These are phyloP conservation scores for Rhodotorula sp. DNA, from an alignment of 1,284 basidiomycete species.

Conservation along the genomic window DNA sequence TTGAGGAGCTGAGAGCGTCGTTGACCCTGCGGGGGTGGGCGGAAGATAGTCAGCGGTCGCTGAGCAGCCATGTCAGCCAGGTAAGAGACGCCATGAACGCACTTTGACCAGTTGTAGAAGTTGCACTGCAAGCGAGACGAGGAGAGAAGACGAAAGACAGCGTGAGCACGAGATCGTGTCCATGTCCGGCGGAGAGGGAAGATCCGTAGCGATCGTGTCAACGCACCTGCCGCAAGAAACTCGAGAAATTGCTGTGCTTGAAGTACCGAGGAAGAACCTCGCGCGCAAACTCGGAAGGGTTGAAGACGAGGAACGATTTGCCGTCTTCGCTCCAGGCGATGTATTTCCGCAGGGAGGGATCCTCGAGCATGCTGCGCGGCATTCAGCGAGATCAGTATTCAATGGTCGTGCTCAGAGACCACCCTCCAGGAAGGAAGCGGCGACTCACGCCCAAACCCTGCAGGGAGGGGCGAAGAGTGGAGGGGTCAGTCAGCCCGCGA, in stretches of 20 bases:
- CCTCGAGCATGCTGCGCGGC: constrained; percentile 50
- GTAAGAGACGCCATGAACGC: constrained; percentile 4
- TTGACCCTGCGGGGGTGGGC: constrained; percentile 46
- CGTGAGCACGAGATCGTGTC: too few species aligned
- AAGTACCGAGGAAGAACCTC: constrained; percentile 51
- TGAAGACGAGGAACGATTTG: constrained; percentile 51
- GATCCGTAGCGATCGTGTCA: too few species aligned
- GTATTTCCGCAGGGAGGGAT: constrained; percentile 49
- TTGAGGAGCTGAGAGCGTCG: constrained; percentile 47
- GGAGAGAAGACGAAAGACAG: too few species aligned
- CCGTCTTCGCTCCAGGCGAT: constrained; percentile 51
- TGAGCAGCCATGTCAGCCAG: background rate
- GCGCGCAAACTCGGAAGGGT: constrained; percentile 52
- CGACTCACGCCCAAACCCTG: too few species aligned
- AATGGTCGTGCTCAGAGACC: too few species aligned
- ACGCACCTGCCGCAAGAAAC: constrained; percentile 48
- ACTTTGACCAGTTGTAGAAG: constrained; percentile 49
- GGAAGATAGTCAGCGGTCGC: background rate
- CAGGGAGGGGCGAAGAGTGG: too few species aligned
- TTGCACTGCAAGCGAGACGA: constrained; percentile 12
- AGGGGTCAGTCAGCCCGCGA: too few species aligned
- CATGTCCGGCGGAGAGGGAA: too few species aligned
- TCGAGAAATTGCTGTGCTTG: constrained; percentile 55
- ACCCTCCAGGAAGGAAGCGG: too few species aligned
- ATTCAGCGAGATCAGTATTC: too few species aligned